Evolutionary conservation across 2,329 filamentous ascomycete species (phyloP), one percentile per base, ranked within the genome.

Genomic region (Neonectria ditissima): DNA sequence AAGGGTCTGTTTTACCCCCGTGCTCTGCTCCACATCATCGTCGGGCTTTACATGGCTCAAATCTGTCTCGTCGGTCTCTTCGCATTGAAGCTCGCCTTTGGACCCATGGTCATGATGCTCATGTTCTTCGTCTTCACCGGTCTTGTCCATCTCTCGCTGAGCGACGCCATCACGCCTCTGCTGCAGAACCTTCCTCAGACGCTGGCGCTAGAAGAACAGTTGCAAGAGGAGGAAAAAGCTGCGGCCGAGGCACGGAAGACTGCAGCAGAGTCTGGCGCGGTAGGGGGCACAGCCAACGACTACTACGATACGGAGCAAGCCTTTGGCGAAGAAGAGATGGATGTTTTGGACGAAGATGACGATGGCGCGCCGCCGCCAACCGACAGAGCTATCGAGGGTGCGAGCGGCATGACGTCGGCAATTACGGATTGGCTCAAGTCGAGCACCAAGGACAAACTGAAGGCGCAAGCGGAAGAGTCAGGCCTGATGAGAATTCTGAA

Each of bases 21-120:
- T n/a, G 94, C 92, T 1, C 83, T 98, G 55, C 91, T 97, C 76
- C 94, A 97, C 62, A 87, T 97, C 51, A 89, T 95, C 28, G 89
- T 91, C 1, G 94, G 95, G 22, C 83, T 97, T 53, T 97, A 98
- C 76, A 84, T 97, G 37, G 88, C 91, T 1, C 89, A 96, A 68
- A 80, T 95, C 30, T 96, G 93, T 77, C 83, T 97, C 75, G 91
- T 97, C 68, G 94, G 94, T 53, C 84, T 97, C 2, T 94, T 97
- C 71, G 91, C 86, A 55, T 88, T 95, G 54, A 89, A 87, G 7
- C 80, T 84, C 1, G 87, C 89, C 0, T 81, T 90, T 18, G 91
- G 89, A 0, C 92, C 93, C 0, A 77, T 95, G 72, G 81, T 94
- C 28, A 80, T 96, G 52, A 94, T 94, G 89, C 84, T 95, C 52